These are phyloP conservation scores for Penicillium simplicissimum DNA, from an alignment of 495 filamentous ascomycete species.

Conservation along the genomic window DNA sequence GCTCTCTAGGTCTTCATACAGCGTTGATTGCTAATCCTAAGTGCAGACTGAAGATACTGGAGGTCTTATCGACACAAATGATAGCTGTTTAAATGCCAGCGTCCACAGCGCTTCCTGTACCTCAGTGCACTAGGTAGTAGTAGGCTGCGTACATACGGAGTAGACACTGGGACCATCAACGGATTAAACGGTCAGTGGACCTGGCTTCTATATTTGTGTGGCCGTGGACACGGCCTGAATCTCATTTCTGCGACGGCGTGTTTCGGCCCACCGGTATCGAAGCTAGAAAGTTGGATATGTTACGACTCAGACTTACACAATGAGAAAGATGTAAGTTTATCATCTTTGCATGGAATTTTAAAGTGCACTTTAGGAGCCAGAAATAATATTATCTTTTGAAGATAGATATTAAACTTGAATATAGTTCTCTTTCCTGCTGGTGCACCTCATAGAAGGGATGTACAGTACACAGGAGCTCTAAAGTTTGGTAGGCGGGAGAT, in stretches of 20 bases:
- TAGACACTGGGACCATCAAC: slow-evolving; percentile 7
- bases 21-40: not conserved
- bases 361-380: too few relatives aligned
- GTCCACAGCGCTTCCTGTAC: not conserved
- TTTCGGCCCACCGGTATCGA: slow-evolving; percentile 23
- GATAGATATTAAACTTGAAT: not conserved
- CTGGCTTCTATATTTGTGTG: slow-evolving; percentile 19
- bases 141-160: too few relatives aligned
- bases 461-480: not conserved
- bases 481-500: slow-evolving; percentile 8
- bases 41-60: too few relatives aligned
- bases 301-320: too few relatives aligned
- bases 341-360: too few relatives aligned
- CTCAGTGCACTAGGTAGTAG: not conserved
- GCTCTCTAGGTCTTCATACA: too few relatives aligned
- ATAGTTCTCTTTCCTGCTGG: too few relatives aligned
- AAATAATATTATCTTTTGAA: too few relatives aligned
- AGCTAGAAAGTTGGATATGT: slow-evolving; percentile 4
- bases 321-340: too few relatives aligned
- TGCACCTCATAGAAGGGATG: not conserved
- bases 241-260: slow-evolving; percentile 4
- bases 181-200: slow-evolving; percentile 4
- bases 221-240: slow-evolving; percentile 9
- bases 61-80: too few relatives aligned
- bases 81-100: too few relatives aligned